Percentiles rank a stretch among this genome's conserved stretches.
Conservation (phyloP, 768 basidiomycete genomes). For the Tricholoma sp. region DNA sequence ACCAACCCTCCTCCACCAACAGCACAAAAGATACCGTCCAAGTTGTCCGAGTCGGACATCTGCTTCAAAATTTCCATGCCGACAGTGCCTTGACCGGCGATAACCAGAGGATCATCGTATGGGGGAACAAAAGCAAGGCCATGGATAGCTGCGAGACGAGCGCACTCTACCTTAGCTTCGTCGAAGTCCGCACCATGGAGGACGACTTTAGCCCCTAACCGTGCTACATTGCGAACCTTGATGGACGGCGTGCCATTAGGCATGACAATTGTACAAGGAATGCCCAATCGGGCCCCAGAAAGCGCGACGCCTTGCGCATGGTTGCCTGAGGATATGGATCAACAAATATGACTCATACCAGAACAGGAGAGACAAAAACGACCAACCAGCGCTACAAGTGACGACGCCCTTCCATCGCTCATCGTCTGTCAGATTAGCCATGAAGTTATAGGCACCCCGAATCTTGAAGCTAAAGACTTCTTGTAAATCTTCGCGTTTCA, state of each 20-base stretch:
- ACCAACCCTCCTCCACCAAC: constrained; percentile 93
- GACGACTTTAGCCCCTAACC: constrained; percentile 92
- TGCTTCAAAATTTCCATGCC: constrained; percentile 96
- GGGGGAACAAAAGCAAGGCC: constrained; percentile 91
- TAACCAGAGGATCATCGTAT: constrained; percentile 94
- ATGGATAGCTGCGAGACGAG: constrained; percentile 69
- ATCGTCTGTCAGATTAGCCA: constrained; percentile 82
- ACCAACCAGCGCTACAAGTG: constrained; percentile 97
- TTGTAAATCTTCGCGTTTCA: constrained; percentile 96
- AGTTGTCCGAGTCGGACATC: constrained; percentile 60
- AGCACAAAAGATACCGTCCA: constrained; percentile 86
- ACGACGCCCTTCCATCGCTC: constrained; percentile 97
- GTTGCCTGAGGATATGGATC: constrained; percentile 58
- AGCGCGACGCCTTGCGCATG: constrained; percentile 98
- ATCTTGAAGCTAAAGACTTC: constrained; percentile 99
- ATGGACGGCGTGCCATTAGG: constrained; percentile 91
- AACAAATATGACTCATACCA: constrained; percentile 1
- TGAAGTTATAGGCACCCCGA: constrained; percentile 97
- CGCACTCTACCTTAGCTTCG: constrained; percentile 92
- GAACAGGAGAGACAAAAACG: constrained; percentile 6
- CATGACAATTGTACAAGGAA: constrained; percentile 99
- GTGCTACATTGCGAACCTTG: constrained; percentile 93
- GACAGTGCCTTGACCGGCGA: constrained; percentile 95
- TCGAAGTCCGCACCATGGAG: constrained; percentile 92
- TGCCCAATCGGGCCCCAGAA: constrained; percentile 79